These are phyloP conservation scores for Saccharum hybrid DNA, from an alignment of 202 grass and related monocot species.

Conservation along the genomic window DNA sequence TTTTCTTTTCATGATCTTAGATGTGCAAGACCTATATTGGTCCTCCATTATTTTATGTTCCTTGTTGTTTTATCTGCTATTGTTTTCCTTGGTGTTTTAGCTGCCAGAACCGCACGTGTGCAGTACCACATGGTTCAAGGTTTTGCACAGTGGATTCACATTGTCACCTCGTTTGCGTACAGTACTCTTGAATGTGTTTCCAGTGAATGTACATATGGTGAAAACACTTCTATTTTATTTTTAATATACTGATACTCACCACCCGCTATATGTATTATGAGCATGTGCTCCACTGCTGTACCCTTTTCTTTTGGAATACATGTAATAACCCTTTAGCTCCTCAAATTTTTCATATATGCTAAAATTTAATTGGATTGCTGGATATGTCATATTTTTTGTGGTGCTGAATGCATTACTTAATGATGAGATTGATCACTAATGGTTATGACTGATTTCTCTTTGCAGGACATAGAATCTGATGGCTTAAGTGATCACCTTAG, in stretches of 20 bases:
- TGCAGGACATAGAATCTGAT: slow-evolving; percentile 88
- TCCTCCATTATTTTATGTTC: neutral
- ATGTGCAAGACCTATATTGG: neutral
- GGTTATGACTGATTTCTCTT: neutral
- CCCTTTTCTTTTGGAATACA: neutral
- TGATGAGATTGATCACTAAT: neutral
- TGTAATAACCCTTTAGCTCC: neutral
- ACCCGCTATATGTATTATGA: neutral
- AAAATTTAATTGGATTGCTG: neutral
- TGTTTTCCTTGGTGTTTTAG: neutral
- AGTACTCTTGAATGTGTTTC: neutral
- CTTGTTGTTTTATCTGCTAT: neutral
- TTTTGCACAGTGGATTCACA: neutral
- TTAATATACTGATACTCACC: neutral
- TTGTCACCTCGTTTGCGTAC: neutral
- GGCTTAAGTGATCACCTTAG: slow-evolving; percentile 71
- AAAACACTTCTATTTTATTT: neutral
- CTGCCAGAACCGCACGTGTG: neutral
- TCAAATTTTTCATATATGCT: neutral
- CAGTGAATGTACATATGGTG: neutral
- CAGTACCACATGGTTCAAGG: neutral
- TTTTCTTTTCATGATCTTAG: neutral
- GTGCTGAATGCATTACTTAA: neutral
- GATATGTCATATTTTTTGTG: neutral
- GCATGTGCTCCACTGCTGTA: neutral